Conservation (phyloP, 83 land plant species). For the Picea engelmannii region DNA sequence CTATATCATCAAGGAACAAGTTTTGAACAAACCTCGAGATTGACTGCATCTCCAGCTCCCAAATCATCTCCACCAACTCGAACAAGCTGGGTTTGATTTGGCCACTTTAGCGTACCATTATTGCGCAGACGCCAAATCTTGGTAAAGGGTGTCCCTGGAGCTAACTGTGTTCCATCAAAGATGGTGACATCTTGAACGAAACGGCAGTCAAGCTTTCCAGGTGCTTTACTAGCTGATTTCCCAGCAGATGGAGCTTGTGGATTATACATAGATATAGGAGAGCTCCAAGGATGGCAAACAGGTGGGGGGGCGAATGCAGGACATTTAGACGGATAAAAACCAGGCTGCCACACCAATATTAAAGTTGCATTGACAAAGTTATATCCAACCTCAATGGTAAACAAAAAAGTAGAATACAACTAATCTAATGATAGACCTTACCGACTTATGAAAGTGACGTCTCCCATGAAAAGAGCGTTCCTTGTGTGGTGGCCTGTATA, state of each 20-base stretch:
- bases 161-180: constrained; percentile 57
- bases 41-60: constrained; percentile 28
- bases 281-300: too few relatives aligned
- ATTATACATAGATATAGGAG: too few relatives aligned
- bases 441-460: constrained; percentile 16
- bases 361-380: too few relatives aligned
- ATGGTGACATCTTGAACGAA: constrained; percentile 69
- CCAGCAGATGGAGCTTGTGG: neutral
- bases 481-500: constrained; percentile 4
- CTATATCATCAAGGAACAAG: neutral
- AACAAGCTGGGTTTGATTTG: constrained; percentile 47
- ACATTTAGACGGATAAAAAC: neutral
- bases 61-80: constrained; percentile 70
- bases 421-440: too few relatives aligned
- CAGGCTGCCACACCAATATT: too few relatives aligned
- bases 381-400: too few relatives aligned
- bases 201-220: constrained; percentile 52
- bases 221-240: neutral
- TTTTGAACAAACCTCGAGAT: constrained; percentile 41
- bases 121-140: constrained; percentile 82
- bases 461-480: constrained; percentile 9
- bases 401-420: too few relatives aligned
- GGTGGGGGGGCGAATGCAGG: neutral
- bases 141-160: constrained; percentile 62
- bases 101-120: constrained; percentile 58